These are phyloP conservation scores for Lentinula sp. DNA, from an alignment of 768 basidiomycete species.

Conservation along the genomic window DNA sequence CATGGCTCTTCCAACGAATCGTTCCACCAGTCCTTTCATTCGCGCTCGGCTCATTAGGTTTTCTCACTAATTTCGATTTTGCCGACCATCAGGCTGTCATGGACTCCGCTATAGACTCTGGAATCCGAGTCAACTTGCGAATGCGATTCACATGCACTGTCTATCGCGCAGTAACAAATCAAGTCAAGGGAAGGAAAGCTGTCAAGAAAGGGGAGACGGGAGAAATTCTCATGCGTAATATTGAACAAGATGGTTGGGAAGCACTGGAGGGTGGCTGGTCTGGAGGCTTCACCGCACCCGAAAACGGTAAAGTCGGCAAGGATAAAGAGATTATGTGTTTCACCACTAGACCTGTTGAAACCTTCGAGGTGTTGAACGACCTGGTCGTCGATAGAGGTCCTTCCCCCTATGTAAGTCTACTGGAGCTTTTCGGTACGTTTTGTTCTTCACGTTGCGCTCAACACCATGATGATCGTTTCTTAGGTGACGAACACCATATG, in stretches of 20 bases:
- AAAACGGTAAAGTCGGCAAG: conserved; percentile 46
- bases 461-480: conserved; percentile 5
- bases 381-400: conserved; percentile 97
- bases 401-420: conserved; percentile 91
- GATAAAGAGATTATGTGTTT: conserved; percentile 99
- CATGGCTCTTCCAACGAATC: conserved; percentile 97
- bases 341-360: conserved; percentile 89
- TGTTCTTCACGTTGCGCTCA: neutral
- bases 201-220: conserved; percentile 92
- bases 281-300: conserved; percentile 33
- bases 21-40: conserved; percentile 99
- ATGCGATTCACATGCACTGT: conserved; percentile 99
- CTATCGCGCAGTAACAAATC: conserved; percentile 81
- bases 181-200: conserved; percentile 66
- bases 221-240: conserved; percentile 93
- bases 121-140: conserved; percentile 94
- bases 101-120: conserved; percentile 83
- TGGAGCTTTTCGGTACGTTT: conserved; percentile 90
- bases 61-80: conserved; percentile 96
- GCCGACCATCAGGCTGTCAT: conserved; percentile 78
- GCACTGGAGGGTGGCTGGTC: conserved; percentile 81
- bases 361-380: conserved; percentile 95
- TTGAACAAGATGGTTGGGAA: conserved; percentile 93
- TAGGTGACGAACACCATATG: conserved; percentile 98
- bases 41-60: conserved; percentile 94